These are phyloP conservation scores for Echeveria elegans DNA, from an alignment of 164 flowering plant species.

Conservation along the genomic window DNA sequence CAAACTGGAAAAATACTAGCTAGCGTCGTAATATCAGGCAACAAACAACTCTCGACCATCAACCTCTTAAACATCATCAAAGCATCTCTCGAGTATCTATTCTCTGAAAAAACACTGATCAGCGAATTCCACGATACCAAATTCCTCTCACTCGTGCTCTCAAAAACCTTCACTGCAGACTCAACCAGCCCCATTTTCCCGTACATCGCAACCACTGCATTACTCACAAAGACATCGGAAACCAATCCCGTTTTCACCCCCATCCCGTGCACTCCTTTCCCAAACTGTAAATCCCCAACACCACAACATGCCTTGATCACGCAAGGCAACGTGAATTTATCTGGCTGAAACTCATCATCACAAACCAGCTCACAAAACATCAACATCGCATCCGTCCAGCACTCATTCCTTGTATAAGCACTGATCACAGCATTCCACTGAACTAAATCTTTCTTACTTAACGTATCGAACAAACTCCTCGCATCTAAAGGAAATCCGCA, in stretches of 20 bases:
- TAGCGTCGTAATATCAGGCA: slow-evolving; percentile 43
- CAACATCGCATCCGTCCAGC: slow-evolving; percentile 35
- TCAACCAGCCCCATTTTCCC: slow-evolving; percentile 25
- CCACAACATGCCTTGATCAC: slow-evolving; percentile 34
- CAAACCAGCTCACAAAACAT: slow-evolving; percentile 37
- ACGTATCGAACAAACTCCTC: slow-evolving; percentile 32
- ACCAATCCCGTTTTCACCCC: slow-evolving; percentile 23
- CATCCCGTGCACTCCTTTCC: slow-evolving; percentile 22
- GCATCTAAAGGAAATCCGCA: slow-evolving; percentile 51
- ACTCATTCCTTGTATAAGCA: slow-evolving; percentile 40
- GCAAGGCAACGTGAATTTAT: slow-evolving; percentile 43
- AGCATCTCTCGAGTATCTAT: slow-evolving; percentile 22
- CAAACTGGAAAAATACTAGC: slow-evolving; percentile 50
- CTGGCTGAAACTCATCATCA: slow-evolving; percentile 30
- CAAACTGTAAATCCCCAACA: slow-evolving; percentile 16
- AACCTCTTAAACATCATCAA: slow-evolving; percentile 22
- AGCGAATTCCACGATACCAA: slow-evolving; percentile 32
- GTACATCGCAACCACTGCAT: slow-evolving; percentile 27
- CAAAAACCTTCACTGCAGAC: slow-evolving; percentile 27
- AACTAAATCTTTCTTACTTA: slow-evolving; percentile 38
- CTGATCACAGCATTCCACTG: slow-evolving; percentile 64
- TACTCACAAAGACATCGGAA: slow-evolving; percentile 28
- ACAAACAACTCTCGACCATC: slow-evolving; percentile 26
- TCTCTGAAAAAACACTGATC: slow-evolving; percentile 35
- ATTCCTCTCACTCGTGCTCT: slow-evolving; percentile 23